Conservation (phyloP, 2,329 filamentous ascomycete genomes). For the Arthrobotrys megalospora region DNA sequence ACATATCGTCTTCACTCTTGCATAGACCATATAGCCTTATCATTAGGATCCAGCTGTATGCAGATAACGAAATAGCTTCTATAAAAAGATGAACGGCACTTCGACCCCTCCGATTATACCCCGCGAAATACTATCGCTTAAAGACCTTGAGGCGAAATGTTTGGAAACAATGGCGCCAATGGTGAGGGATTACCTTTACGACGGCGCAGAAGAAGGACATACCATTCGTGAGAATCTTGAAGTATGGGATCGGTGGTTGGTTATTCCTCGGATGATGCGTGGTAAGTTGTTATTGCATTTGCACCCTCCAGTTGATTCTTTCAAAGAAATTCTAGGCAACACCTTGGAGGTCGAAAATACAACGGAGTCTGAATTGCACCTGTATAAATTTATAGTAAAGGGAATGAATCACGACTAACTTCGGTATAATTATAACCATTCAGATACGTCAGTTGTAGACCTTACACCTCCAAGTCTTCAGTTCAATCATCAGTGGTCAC, state of each 20-base stretch:
- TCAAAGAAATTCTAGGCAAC: conserved; percentile 59
- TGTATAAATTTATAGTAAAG: not conserved
- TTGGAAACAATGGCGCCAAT: conserved; percentile 68
- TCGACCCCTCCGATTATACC: conserved; percentile 16
- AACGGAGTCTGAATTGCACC: conserved; percentile 7
- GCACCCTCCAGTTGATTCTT: not conserved
- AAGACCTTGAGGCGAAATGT: conserved; percentile 68
- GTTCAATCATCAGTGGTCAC: conserved; percentile 62
- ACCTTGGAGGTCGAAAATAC: conserved; percentile 44
- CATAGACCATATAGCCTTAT: not conserved
- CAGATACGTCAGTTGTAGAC: conserved; percentile 64
- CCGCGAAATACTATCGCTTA: conserved; percentile 67
- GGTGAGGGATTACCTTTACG: conserved; percentile 73
- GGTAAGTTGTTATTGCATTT: conserved; percentile 65
- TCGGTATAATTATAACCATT: not conserved
- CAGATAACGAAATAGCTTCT: not conserved
- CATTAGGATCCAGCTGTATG: not conserved
- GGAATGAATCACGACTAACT: not conserved
- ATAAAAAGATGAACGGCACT: conserved; percentile 7
- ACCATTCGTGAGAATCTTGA: conserved; percentile 73
- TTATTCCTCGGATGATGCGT: conserved; percentile 69
- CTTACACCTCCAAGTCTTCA: not conserved
- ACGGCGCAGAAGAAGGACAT: conserved; percentile 73
- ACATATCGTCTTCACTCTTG: not conserved
- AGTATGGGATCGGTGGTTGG: conserved; percentile 71